A percentile compares a stretch with the other conserved stretches of the same genome.
These are phyloP conservation scores for Russula brevipes DNA, from an alignment of 768 basidiomycete species.

Conservation along the genomic window DNA sequence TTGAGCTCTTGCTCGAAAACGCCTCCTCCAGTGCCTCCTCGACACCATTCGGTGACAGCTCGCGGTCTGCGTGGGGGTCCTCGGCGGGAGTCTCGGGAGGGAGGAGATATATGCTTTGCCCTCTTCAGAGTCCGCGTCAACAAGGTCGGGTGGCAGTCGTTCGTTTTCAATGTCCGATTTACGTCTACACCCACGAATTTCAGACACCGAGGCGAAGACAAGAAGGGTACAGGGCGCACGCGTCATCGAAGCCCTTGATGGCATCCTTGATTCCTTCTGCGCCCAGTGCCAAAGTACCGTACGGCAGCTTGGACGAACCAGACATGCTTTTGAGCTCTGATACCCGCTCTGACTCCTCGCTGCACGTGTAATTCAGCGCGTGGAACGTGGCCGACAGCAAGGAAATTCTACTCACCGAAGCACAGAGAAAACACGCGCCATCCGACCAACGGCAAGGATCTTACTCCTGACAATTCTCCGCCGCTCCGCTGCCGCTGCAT, in stretches of 20 bases:
- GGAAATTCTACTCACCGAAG: conserved; percentile 60
- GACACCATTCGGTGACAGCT: conserved; percentile 31
- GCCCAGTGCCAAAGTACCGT: conserved; percentile 79
- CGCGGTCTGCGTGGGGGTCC: conserved; percentile 27
- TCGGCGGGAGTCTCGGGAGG: conserved; percentile 52
- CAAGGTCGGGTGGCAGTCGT: conserved; percentile 70
- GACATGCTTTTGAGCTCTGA: conserved; percentile 93
- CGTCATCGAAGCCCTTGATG: conserved; percentile 90
- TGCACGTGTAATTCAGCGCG: conserved; percentile 28
- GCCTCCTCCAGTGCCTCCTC: conserved; percentile 33
- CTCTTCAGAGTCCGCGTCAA: conserved; percentile 72
- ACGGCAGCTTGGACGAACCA: conserved; percentile 72
- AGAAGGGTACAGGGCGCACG: conserved; percentile 51
- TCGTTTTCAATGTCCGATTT: conserved; percentile 99
- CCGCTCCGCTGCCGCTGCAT: conserved; percentile 61
- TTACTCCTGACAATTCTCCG: conserved; percentile 96
- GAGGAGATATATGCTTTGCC: conserved; percentile 54
- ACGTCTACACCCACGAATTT: conserved; percentile 47
- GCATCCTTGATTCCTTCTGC: conserved; percentile 94
- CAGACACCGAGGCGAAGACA: not conserved
- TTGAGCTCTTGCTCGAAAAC: conserved; percentile 27
- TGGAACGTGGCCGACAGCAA: too few relatives aligned
- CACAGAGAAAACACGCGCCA: conserved; percentile 92
- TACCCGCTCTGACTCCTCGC: conserved; percentile 96
- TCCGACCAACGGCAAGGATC: conserved; percentile 94